These are phyloP conservation scores for Mimosa bimucronata DNA, from an alignment of 306 rosid species.

Conservation along the genomic window DNA sequence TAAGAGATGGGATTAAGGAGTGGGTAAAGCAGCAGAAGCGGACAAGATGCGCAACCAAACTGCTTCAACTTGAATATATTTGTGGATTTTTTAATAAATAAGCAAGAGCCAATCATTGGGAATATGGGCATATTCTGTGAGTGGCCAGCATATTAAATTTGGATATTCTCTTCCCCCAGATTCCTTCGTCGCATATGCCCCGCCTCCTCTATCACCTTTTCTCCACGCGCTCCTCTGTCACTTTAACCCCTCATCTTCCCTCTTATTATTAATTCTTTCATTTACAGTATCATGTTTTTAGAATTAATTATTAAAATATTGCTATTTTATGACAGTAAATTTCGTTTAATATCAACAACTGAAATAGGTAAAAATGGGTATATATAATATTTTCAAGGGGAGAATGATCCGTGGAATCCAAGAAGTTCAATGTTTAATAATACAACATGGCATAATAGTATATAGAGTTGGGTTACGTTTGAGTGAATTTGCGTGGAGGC, in stretches of 20 bases:
- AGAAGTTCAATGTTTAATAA: too few relatives aligned
- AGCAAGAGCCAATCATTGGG: slow-evolving; percentile 40
- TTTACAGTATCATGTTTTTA: too few relatives aligned
- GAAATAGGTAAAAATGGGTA: too few relatives aligned
- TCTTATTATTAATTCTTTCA: too few relatives aligned
- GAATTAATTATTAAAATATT: too few relatives aligned
- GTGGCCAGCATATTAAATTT: slow-evolving; percentile 44
- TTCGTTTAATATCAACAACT: background rate
- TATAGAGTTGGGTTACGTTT: background rate
- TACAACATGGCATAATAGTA: background rate
- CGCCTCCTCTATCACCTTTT: background rate
- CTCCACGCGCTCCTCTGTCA: background rate
- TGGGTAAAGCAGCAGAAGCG: background rate
- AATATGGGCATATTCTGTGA: slow-evolving; percentile 66
- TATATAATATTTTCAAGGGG: too few relatives aligned
- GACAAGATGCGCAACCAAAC: slow-evolving; percentile 27
- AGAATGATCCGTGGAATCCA: too few relatives aligned
- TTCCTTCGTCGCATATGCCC: slow-evolving; percentile 50
- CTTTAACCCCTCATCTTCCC: background rate
- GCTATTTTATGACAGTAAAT: too few relatives aligned
- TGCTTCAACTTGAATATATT: slow-evolving; percentile 7
- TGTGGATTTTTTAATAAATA: background rate
- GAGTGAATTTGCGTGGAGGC: slow-evolving; percentile 1
- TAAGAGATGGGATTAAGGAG: background rate
- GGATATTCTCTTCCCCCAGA: slow-evolving; percentile 72